Evolutionary conservation across 192 early-diverging fungal genomes (phyloP).

Genomic region (Gorgonomyces haynaldii): DNA sequence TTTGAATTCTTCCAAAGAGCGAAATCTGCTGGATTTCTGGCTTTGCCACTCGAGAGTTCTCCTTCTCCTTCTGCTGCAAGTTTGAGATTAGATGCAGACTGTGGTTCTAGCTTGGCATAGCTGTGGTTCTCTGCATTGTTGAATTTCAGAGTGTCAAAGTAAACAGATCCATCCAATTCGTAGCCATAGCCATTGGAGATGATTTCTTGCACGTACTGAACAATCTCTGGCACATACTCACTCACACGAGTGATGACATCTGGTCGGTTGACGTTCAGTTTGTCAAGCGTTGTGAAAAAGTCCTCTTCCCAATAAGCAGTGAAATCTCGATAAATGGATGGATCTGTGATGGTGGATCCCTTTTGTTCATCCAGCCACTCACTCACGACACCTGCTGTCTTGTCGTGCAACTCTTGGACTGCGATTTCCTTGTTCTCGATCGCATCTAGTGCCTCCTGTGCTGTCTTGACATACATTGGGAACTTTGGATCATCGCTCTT

Average conservation of each 20-base stretch:
- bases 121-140: conserved; percentile 69
- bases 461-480: conserved; percentile 60
- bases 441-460: conserved; percentile 10
- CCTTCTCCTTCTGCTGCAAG: conserved; percentile 90
- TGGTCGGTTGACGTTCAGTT: conserved; percentile 67
- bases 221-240: conserved; percentile 94
- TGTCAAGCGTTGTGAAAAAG: conserved; percentile 89
- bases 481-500: conserved; percentile 53
- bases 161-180: conserved; percentile 80
- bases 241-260: conserved; percentile 87
- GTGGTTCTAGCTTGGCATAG: conserved; percentile 91
- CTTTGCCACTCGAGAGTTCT: conserved; percentile 59
- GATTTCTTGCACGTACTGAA: conserved; percentile 79
- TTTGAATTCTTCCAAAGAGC: conserved; percentile 93
- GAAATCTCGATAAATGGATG: conserved; percentile 79
- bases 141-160: conserved; percentile 83
- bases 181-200: conserved; percentile 93
- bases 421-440: not conserved
- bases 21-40: conserved; percentile 71
- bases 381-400: conserved; percentile 38
- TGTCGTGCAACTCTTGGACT: conserved; percentile 31
- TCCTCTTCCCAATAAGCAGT: conserved; percentile 89
- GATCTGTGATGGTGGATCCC: conserved; percentile 68
- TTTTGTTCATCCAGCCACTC: conserved; percentile 20
- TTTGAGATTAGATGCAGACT: conserved; percentile 66